A percentile compares a stretch with the other conserved stretches of the same genome.
Conservation (phyloP, 768 basidiomycete genomes). For the Leccinum subtestaceum region DNA sequence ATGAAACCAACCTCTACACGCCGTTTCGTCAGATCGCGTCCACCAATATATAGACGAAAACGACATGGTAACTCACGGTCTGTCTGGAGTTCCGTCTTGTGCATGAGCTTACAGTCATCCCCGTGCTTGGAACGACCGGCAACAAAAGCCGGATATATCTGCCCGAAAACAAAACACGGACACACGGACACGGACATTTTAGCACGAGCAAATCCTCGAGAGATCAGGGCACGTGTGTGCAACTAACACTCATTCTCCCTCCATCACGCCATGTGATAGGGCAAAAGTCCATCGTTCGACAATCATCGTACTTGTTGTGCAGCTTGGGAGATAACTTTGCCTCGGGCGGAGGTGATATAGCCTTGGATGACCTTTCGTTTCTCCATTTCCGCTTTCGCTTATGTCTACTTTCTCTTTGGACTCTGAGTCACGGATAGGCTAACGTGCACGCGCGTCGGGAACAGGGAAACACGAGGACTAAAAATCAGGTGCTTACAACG, state of each 20-base stretch:
- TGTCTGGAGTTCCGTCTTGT: conserved; percentile 25
- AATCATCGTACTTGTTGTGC: conserved; percentile 33
- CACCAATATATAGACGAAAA: not conserved
- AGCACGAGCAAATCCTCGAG: not conserved
- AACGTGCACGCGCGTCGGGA: conserved; percentile 1
- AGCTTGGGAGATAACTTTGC: conserved; percentile 29
- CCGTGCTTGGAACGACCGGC: conserved; percentile 27
- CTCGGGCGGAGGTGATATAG: not conserved
- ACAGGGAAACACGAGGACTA: not conserved
- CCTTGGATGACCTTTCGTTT: not conserved
- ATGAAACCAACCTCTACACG: conserved; percentile 18
- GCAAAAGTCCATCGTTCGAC: conserved; percentile 48
- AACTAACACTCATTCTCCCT: conserved; percentile 15
- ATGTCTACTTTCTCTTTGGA: not conserved
- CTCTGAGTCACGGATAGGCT: conserved; percentile 45
- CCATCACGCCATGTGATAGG: conserved; percentile 70
- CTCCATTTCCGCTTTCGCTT: not conserved
- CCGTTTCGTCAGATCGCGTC: not conserved
- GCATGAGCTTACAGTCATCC: conserved; percentile 29
- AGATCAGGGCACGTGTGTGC: no score
- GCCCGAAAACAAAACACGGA: conserved; percentile 9
- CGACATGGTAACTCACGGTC: conserved; percentile 19
- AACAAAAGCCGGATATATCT: conserved; percentile 24
- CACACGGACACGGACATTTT: not conserved
- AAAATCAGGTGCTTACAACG: conserved; percentile 45